A percentile compares a stretch with the other conserved stretches of the same genome.
These are phyloP conservation scores for Bipolaris victoriae DNA, from an alignment of 2,329 filamentous ascomycete species.

Conservation along the genomic window DNA sequence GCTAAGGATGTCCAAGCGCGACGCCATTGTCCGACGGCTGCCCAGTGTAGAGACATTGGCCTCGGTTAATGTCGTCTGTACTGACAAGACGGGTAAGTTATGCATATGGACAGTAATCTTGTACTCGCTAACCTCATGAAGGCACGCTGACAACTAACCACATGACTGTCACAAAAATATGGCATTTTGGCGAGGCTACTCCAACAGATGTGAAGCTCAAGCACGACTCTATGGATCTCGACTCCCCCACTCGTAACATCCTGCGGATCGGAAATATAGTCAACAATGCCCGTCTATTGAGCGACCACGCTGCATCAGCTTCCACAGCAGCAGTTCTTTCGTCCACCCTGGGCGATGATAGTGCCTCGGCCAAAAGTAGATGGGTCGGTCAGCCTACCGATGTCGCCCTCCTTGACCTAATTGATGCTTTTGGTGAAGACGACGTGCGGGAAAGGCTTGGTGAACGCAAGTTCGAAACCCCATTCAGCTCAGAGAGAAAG, in stretches of 20 bases:
- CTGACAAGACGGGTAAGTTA: conserved; percentile 83
- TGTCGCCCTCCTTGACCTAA: conserved; percentile 91
- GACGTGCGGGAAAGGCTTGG: conserved; percentile 88
- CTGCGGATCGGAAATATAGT: conserved; percentile 94
- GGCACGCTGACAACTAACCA: conserved; percentile 96
- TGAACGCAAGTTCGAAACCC: conserved; percentile 81
- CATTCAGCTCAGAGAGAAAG: conserved; percentile 96
- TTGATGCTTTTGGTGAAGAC: conserved; percentile 89
- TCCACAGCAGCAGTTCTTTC: conserved; percentile 82
- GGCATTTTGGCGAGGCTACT: conserved; percentile 77
- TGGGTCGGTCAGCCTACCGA: conserved; percentile 98
- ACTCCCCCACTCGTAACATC: conserved; percentile 77
- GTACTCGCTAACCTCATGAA: conserved; percentile 35
- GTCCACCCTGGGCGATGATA: conserved; percentile 73
- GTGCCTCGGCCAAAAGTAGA: conserved; percentile 74
- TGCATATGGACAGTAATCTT: not conserved
- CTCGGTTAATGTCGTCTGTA: conserved; percentile 99
- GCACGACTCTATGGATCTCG: conserved; percentile 62
- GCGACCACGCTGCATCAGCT: conserved; percentile 71
- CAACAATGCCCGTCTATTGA: conserved; percentile 86
- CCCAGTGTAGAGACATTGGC: conserved; percentile 97
- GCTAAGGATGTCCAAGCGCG: conserved; percentile 91
- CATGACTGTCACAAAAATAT: conserved; percentile 96
- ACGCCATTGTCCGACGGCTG: conserved; percentile 93
- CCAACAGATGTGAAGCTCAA: conserved; percentile 65